phyloP scores from a whole-genome alignment of 2,329 filamentous ascomycete genomes.

The Raffaelea deltoideospora region DNA sequence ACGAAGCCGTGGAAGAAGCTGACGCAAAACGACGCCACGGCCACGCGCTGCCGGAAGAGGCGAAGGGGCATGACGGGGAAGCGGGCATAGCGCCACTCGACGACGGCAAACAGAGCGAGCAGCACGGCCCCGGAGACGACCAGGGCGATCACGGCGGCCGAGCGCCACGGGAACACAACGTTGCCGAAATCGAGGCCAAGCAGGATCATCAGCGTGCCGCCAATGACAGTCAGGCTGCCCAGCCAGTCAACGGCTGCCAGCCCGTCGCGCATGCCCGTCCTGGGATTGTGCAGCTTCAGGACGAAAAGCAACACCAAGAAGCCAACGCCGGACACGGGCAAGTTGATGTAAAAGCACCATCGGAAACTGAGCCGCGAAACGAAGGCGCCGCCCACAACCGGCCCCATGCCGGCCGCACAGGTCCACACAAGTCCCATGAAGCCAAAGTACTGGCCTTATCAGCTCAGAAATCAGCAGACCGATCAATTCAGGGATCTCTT shows the following conservation, averaged over 20 bases:
- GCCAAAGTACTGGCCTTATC: conserved; percentile 37
- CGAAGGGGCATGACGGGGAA: conserved; percentile 66
- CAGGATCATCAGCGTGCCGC: conserved; percentile 71
- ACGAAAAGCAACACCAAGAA: conserved; percentile 40
- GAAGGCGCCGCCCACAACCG: conserved; percentile 44
- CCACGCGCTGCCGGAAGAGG: conserved; percentile 52
- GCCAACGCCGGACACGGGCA: conserved; percentile 22
- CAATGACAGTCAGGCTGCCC: conserved; percentile 46
- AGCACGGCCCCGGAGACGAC: conserved; percentile 56
- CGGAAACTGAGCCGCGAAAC: conserved; percentile 43
- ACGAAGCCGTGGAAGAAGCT: conserved; percentile 62
- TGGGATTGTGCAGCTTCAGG: conserved; percentile 53
- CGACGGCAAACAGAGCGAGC: conserved; percentile 51
- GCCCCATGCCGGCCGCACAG: conserved; percentile 48
- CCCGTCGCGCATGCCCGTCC: conserved; percentile 45
- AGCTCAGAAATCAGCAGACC: neutral
- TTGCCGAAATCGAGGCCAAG: conserved; percentile 79
- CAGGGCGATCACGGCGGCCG: conserved; percentile 60
- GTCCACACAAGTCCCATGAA: conserved; percentile 54
- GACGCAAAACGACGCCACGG: conserved; percentile 47
- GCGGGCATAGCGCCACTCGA: conserved; percentile 57
- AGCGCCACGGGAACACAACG: conserved; percentile 58
- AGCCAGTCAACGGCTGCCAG: conserved; percentile 48
- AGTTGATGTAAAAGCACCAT: conserved; percentile 57
- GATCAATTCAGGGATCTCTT: too few relatives aligned